Conservation (phyloP, 306 rosid species). For the Cucumis hystrix region DNA sequence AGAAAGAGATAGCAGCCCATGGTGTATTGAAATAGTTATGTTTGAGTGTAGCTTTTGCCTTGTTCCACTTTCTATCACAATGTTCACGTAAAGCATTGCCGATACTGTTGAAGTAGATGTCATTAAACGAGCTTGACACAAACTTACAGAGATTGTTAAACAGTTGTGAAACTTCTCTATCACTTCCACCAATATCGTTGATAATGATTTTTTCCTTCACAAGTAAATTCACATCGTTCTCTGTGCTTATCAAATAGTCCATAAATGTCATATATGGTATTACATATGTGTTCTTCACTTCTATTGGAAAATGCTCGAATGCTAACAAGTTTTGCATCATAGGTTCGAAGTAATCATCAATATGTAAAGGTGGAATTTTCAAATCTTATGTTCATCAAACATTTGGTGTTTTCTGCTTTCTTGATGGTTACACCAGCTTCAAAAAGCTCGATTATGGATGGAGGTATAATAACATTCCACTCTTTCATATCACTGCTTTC, state of each 20-base stretch:
- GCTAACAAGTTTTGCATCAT: not conserved
- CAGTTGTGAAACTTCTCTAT: not conserved
- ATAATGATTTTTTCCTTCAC: not conserved
- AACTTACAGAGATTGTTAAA: not conserved
- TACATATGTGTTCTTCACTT: not conserved
- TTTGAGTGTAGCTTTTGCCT: not conserved
- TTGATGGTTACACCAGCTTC: not conserved
- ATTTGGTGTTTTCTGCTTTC: not conserved
- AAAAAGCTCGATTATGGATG: not conserved
- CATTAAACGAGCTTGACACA: accelerated
- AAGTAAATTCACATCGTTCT: not conserved
- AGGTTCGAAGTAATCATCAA: not conserved
- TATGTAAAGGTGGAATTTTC: not conserved
- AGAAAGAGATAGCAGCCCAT: not conserved
- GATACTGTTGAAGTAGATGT: not conserved
- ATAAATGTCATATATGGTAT: not conserved
- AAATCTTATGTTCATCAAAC: not conserved
- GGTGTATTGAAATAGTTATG: not conserved
- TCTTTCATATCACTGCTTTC: too few species aligned
- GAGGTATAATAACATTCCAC: not conserved
- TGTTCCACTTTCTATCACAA: not conserved
- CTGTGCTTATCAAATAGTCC: not conserved
- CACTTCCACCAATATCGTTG: not conserved
- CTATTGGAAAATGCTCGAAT: not conserved
- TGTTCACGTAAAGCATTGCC: not conserved